A percentile compares a stretch with the other conserved stretches of the same genome.
These are phyloP conservation scores for Coemansia sp. DNA, from an alignment of 192 early-diverging fungal species.

Conservation along the genomic window DNA sequence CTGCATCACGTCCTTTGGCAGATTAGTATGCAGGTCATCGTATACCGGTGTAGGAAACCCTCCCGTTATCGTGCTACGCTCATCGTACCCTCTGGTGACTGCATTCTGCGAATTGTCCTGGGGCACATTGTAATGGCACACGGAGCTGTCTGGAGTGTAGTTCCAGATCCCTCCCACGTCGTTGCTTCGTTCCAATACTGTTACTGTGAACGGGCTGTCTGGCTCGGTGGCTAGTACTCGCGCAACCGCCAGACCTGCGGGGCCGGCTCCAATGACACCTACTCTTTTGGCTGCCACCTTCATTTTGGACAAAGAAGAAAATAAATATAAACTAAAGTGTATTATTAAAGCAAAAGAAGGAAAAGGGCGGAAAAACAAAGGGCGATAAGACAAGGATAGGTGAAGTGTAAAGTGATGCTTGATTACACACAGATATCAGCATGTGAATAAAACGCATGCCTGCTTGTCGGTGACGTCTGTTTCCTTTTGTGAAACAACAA, in stretches of 20 bases:
- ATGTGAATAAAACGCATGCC: too few species aligned
- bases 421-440: too few species aligned
- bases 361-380: neutral
- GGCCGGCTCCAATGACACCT: conserved; percentile 35
- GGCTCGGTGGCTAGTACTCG: conserved; percentile 18
- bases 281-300: conserved; percentile 17
- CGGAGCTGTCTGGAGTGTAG: conserved; percentile 43
- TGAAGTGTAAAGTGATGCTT: neutral
- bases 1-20: conserved; percentile 59
- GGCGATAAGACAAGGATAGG: neutral
- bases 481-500: too few species aligned
- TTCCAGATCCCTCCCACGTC: conserved; percentile 58
- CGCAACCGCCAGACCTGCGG: conserved; percentile 35
- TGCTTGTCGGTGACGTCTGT: too few species aligned
- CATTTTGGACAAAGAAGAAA: neutral
- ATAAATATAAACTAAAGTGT: neutral
- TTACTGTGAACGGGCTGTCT: conserved; percentile 15
- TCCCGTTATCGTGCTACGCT: conserved; percentile 9
- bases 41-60: conserved; percentile 48
- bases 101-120: conserved; percentile 12
- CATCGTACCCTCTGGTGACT: conserved; percentile 6
- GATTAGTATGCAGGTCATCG: conserved; percentile 53
- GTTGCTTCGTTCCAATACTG: conserved; percentile 53
- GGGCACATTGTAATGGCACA: conserved; percentile 33
- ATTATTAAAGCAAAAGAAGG: neutral